phyloP scores from a whole-genome alignment of 257 asterid genomes.

The Solanum verrucosum region DNA sequence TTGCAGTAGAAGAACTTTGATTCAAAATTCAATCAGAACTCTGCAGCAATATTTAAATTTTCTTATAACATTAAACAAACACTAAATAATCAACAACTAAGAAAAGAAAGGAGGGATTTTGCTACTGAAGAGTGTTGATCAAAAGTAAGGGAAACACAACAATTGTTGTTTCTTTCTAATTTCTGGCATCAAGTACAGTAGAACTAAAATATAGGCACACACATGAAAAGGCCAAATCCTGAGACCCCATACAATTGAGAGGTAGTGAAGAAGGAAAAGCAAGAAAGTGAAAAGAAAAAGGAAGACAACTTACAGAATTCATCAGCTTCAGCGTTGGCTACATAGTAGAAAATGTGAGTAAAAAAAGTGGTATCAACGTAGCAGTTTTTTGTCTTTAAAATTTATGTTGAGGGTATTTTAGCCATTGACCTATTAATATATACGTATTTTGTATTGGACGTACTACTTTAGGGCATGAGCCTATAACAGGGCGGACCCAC shows the following conservation, averaged over 20 bases:
- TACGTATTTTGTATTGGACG: no score
- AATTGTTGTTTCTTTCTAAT: background rate
- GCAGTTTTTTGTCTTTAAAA: background rate
- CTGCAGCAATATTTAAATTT: background rate
- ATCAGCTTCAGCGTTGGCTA: background rate
- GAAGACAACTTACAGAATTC: background rate
- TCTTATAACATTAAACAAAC: background rate
- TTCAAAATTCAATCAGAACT: background rate
- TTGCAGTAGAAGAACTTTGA: background rate
- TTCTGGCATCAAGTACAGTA: background rate
- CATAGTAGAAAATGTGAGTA: no score
- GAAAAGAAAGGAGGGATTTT: constrained; percentile 1
- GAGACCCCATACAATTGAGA: background rate
- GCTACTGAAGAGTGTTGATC: background rate
- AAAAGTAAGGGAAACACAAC: background rate
- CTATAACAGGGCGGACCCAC: no score
- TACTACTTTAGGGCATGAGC: no score
- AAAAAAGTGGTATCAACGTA: background rate
- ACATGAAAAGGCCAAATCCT: background rate
- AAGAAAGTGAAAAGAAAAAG: background rate
- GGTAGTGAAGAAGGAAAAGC: background rate
- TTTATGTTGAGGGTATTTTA: no score
- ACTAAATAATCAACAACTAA: background rate
- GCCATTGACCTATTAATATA: background rate
- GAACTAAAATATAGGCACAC: background rate